Base-by-base conservation (phyloP, 805 yeast genomes). In the Yarrowia osloensis region DNA sequence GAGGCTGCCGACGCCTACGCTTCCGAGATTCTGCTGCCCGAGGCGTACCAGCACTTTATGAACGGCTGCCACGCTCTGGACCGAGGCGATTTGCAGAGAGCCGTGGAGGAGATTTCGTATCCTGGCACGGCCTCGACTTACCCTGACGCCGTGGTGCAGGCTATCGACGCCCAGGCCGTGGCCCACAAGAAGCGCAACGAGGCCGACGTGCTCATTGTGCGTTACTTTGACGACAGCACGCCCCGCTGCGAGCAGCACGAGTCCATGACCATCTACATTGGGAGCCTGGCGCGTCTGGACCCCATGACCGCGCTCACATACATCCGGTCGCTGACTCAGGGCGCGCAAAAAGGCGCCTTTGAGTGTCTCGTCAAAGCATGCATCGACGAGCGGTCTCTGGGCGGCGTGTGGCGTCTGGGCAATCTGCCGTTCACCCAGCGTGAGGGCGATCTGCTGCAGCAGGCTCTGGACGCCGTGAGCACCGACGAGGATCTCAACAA, bases 21-120 rank as follows among this genome's bases (percentile, higher is more conserved):
- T 8, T 3, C 15, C n/a, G 54, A 33, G 11, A 29, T 11, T 4
- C 26, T 61, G 1, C 12, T 61, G 1, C 66, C 66, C 2, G 33
- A 9, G 24, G 31, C 42, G 1, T 61, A 61, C 31, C 24, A 17
- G 19, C 66, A 46, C 12, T 61, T 61, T 22, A 61, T 61, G 40
- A 31, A n/a, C 31, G 66, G 66, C n/a, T 61, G 52, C 44, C 6
- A 44, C 17, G 66, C 66, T n/a, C 54, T 61, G 24, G 66, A 61
- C 13, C 40, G 54, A 13, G 66, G 44, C 8, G 33, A 44, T 11
- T 24, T 61, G 39, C 3, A 8, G 3, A 17, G 6, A 9, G 54
- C 54, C 2, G 66, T 61, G 29, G 54, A 42, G 2, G 33, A 61
- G 21, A 21, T 61, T 33, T 35, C 44, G 2, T 61, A 29, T 40